Evolutionary conservation across 1,139 yeast species (phyloP), one percentile per base, ranked within the genome.

Genomic region (Debaryomyces sp.): DNA sequence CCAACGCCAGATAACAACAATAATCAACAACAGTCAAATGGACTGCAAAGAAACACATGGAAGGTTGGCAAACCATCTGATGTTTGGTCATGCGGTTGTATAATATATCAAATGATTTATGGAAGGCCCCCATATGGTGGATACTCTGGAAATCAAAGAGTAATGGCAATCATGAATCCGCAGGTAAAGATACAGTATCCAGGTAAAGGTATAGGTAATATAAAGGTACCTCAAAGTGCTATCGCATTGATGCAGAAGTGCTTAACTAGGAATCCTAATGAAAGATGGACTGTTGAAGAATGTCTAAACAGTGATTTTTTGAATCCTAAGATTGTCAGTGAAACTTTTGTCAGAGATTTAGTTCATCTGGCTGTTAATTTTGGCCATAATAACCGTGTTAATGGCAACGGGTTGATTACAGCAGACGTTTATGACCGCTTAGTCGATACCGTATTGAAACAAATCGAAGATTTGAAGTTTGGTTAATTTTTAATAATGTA

Each of bases 11-110:
- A 59, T 46, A 68, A 56, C 41, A 63, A 46, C 49, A 61, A 50
- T 55, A 59, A 48, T 52, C 38, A 22, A 15, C 38, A 35, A 29
- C 27, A 30, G 10, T 21, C 30, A 5, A 13, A n/a, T 27, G 33
- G 23, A 9, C 13, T 12, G n/a, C 64, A 59, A 23, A 68, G 65
- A 32, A 71, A 79, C 51, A 83, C 86, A 48, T 87, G 96, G 95
- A 89, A 84, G 63, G 96, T 92, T 6, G 98, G 99, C 1, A 87
- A 85, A 60, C 97, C 99, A 0, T 88, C 98, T 1, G 99, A 94
- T 70, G 85, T 95, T 10, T 94, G 99, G 99, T 91, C 98, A 18
- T 88, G 97, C 69, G 99, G 99, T 0, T 91, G 99, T 65, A 94
- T 94, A 5, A 77, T 94, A 4, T 94, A 92, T 68, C 98, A 94